Evolutionary conservation across 1,284 basidiomycete genomes (phyloP).

Genomic region (Malassezia pachydermatis): DNA sequence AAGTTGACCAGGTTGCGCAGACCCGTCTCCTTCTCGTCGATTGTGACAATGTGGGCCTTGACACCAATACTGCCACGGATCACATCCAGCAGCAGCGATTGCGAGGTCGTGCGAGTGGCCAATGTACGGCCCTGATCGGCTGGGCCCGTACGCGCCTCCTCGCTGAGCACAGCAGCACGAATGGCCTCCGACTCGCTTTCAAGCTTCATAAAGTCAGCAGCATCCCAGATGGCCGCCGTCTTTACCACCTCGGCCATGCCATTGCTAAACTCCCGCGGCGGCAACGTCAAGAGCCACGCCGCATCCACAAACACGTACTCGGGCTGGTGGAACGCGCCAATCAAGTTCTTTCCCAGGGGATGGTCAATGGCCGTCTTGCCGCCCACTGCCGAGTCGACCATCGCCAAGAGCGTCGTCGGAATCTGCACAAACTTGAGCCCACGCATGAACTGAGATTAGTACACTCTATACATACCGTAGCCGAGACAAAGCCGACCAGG

Average conservation of each 20-base stretch:
- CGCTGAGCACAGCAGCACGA: constrained; percentile 38
- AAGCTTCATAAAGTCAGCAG: constrained; percentile 44
- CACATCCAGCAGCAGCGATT: constrained; percentile 45
- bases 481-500: constrained; percentile 87
- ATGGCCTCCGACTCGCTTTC: constrained; percentile 40
- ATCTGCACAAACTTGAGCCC: constrained; percentile 89
- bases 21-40: constrained; percentile 48
- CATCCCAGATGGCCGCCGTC: constrained; percentile 48
- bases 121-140: constrained; percentile 34
- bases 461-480: constrained; percentile 62
- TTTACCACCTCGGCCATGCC: constrained; percentile 97
- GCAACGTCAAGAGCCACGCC: constrained; percentile 86
- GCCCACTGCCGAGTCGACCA: constrained; percentile 96
- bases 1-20: constrained; percentile 48
- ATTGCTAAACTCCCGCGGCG: constrained; percentile 84
- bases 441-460: constrained; percentile 51
- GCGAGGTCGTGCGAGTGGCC: constrained; percentile 34
- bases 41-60: constrained; percentile 47
- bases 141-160: constrained; percentile 23
- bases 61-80: constrained; percentile 47
- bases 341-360: constrained; percentile 89
- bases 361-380: constrained; percentile 98
- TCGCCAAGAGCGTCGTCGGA: constrained; percentile 87
- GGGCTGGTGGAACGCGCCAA: constrained; percentile 97
- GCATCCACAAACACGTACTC: constrained; percentile 95